Conservation (phyloP, 169 alveolate genomes). For the Cryptosporidium xiaoi region DNA sequence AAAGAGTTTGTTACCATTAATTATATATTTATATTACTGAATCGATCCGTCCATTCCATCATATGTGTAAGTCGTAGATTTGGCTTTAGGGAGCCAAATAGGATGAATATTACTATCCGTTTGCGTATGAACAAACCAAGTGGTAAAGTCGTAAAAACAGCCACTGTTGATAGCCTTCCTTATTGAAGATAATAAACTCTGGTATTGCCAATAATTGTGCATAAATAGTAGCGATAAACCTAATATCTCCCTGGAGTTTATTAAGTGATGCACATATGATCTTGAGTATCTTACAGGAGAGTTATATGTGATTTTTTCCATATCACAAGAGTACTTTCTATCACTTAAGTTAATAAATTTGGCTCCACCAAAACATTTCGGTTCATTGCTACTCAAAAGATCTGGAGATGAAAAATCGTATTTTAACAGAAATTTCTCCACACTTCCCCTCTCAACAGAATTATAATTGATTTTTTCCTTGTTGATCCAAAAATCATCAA, state of each 20-base stretch:
- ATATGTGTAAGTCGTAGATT: conserved; percentile 41
- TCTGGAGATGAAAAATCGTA: conserved; percentile 29
- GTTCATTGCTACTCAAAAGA: not conserved
- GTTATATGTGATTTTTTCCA: conserved; percentile 16
- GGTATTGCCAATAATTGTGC: conserved; percentile 74
- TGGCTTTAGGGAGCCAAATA: conserved; percentile 37
- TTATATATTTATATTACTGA: not conserved
- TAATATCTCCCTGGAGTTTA: conserved; percentile 57
- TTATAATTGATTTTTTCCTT: conserved; percentile 1
- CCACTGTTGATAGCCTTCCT: conserved; percentile 41
- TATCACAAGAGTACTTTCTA: conserved; percentile 38
- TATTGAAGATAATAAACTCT: conserved; percentile 47
- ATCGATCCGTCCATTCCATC: conserved; percentile 46
- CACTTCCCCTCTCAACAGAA: conserved; percentile 9
- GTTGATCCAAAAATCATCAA: conserved; percentile 35
- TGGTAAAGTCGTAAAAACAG: conserved; percentile 21
- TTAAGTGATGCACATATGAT: conserved; percentile 61
- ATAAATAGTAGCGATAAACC: conserved; percentile 54
- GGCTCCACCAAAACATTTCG: conserved; percentile 59
- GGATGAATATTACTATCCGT: conserved; percentile 59
- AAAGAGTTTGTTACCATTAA: not conserved
- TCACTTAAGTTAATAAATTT: conserved; percentile 39
- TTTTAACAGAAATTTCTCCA: conserved; percentile 28
- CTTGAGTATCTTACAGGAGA: conserved; percentile 56
- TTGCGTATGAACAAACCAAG: conserved; percentile 72